Evolutionary conservation across 2,329 filamentous ascomycete species (phyloP).

Genomic region (Tolypocladium inflatum): DNA sequence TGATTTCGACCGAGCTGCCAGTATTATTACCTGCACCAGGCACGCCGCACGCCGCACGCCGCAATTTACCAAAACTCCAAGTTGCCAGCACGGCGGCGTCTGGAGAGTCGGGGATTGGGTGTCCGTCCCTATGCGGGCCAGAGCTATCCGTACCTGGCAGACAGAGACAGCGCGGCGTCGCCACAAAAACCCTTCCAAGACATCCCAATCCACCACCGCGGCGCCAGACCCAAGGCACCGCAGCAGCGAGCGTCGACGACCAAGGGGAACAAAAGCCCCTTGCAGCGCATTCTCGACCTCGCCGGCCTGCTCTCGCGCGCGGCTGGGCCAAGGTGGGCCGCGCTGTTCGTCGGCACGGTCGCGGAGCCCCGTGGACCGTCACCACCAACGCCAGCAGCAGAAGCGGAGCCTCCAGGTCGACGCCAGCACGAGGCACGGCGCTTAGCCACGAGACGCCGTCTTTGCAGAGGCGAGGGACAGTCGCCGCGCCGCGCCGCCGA

Average conservation of each 20-base stretch:
- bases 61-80: neutral
- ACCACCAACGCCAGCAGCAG: neutral
- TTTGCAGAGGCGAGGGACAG: neutral
- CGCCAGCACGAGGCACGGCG: neutral
- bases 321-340: neutral
- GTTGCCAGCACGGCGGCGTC: neutral
- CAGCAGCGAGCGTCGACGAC: neutral
- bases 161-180: neutral
- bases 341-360: neutral
- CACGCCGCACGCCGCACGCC: neutral
- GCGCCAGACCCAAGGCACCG: neutral
- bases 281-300: neutral
- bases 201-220: neutral
- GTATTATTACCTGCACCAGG: neutral
- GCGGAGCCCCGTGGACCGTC: neutral
- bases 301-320: neutral
- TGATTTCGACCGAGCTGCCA: neutral
- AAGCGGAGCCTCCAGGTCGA: neutral
- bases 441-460: neutral
- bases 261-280: neutral
- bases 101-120: neutral
- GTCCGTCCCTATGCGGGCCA: neutral
- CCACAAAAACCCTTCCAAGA: neutral
- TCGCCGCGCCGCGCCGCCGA: slow-evolving; percentile 4
- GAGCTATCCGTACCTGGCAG: neutral